A percentile compares a stretch with the other conserved stretches of the same genome.
phyloP scores from a whole-genome alignment of 345 rosid genomes.

The Gossypium anomalum region DNA sequence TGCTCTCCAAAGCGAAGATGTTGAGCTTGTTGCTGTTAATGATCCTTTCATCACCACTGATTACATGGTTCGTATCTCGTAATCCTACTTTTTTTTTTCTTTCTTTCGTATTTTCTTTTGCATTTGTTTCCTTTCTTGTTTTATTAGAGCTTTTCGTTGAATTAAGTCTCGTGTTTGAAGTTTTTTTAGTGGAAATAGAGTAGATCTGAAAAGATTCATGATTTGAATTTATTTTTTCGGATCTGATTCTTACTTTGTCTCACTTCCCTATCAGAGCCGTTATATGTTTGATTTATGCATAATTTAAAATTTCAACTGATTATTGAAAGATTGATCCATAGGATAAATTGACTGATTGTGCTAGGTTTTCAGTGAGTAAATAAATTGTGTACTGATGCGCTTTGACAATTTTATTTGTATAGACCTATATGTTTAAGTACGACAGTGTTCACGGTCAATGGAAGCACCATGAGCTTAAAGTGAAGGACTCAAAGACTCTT shows the following conservation, averaged over 20 bases:
- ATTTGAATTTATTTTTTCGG: neutral
- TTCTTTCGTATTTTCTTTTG: neutral
- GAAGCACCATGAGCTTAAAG: constrained; percentile 55
- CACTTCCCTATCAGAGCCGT: neutral
- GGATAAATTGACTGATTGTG: neutral
- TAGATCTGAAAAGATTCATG: neutral
- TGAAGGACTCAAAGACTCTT: constrained; percentile 57
- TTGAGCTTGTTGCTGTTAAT: constrained; percentile 70
- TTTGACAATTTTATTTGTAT: neutral
- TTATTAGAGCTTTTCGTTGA: neutral
- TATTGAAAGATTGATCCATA: neutral
- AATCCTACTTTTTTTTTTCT: neutral
- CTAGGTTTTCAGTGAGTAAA: neutral
- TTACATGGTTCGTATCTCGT: constrained; percentile 41
- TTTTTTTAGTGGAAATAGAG: neutral
- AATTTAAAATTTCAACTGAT: neutral
- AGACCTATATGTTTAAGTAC: constrained; percentile 64
- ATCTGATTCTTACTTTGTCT: neutral
- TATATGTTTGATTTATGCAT: neutral
- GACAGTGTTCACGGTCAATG: constrained; percentile 65
- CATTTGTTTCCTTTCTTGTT: neutral
- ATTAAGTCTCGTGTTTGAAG: neutral
- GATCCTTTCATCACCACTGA: constrained; percentile 76
- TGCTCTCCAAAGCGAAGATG: constrained; percentile 61
- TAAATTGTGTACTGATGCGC: neutral